These are phyloP conservation scores for Starmerella bombi DNA, from an alignment of 805 yeast genomes.

Conservation along the genomic window DNA sequence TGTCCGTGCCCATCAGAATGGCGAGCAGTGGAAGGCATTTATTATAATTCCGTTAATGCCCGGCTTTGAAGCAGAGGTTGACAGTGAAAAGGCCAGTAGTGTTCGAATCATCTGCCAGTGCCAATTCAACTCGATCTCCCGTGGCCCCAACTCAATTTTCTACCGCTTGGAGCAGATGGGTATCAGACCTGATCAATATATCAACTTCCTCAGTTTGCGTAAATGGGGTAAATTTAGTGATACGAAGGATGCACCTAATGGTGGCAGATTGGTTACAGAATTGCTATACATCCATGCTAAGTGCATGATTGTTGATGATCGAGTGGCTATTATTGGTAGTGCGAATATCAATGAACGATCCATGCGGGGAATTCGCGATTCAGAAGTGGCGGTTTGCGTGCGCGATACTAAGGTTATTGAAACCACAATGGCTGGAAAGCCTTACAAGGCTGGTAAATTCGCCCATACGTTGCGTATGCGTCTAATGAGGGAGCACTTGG, in stretches of 20 bases:
- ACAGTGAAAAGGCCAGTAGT: conserved; percentile 85
- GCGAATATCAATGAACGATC: conserved; percentile 96
- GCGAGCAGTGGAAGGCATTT: conserved; percentile 75
- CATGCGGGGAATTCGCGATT: conserved; percentile 85
- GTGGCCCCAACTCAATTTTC: conserved; percentile 80
- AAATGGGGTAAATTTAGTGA: conserved; percentile 91
- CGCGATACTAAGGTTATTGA: conserved; percentile 50
- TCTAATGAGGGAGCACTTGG: conserved; percentile 92
- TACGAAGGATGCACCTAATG: conserved; percentile 11
- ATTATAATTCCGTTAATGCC: conserved; percentile 94
- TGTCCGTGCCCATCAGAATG: conserved; percentile 68
- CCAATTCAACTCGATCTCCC: conserved; percentile 82
- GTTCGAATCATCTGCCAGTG: conserved; percentile 93
- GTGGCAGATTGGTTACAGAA: conserved; percentile 56
- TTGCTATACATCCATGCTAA: conserved; percentile 92
- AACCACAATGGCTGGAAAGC: conserved; percentile 65
- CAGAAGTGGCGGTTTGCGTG: conserved; percentile 82
- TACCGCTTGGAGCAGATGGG: conserved; percentile 66
- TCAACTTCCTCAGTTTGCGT: conserved; percentile 79
- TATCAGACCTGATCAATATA: conserved; percentile 77
- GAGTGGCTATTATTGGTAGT: conserved; percentile 88
- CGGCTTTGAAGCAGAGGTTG: conserved; percentile 89
- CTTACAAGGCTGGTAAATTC: conserved; percentile 71
- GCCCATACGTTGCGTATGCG: conserved; percentile 81
- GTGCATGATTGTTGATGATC: conserved; percentile 80